A percentile compares a stretch with the other conserved stretches of the same genome.
Evolutionary conservation across 768 basidiomycete genomes (phyloP).

Genomic region (Boletus rubropictus): DNA sequence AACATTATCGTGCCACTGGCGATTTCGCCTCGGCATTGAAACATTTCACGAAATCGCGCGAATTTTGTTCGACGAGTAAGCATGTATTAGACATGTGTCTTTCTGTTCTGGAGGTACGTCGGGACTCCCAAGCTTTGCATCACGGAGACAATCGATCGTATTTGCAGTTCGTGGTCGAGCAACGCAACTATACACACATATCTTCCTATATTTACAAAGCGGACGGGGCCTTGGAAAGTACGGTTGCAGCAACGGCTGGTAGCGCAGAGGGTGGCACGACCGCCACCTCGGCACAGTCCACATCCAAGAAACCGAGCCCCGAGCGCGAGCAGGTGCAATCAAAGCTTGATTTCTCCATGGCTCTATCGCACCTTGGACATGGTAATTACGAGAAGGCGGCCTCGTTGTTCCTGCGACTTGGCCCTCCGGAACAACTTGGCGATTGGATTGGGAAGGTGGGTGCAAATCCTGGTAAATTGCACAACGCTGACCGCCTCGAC

Average conservation of each 20-base stretch:
- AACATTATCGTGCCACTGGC: slow-evolving; percentile 68
- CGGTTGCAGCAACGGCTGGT: slow-evolving; percentile 32
- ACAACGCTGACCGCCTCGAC: neutral
- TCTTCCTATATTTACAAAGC: slow-evolving; percentile 94
- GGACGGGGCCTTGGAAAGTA: slow-evolving; percentile 80
- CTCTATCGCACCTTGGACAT: slow-evolving; percentile 66
- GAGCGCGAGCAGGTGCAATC: slow-evolving; percentile 63
- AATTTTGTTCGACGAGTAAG: slow-evolving; percentile 85
- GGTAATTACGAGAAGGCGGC: slow-evolving; percentile 80
- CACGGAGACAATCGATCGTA: neutral
- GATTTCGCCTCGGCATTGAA: slow-evolving; percentile 68
- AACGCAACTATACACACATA: slow-evolving; percentile 79
- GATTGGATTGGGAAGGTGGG: slow-evolving; percentile 73
- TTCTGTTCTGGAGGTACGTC: slow-evolving; percentile 66
- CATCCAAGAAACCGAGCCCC: slow-evolving; percentile 43
- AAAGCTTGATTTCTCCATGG: slow-evolving; percentile 78
- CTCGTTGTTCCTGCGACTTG: slow-evolving; percentile 60
- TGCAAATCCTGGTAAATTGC: neutral
- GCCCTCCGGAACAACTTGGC: slow-evolving; percentile 57
- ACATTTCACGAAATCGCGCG: slow-evolving; percentile 85
- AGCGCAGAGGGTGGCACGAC: slow-evolving; percentile 19
- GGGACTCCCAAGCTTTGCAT: neutral
- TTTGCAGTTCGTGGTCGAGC: slow-evolving; percentile 73
- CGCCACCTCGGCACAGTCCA: slow-evolving; percentile 11
- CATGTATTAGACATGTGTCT: slow-evolving; percentile 94